Evolutionary conservation across 1,284 basidiomycete species (phyloP), one percentile per base, ranked within the genome.

Genomic region (Ustilago trichophora): DNA sequence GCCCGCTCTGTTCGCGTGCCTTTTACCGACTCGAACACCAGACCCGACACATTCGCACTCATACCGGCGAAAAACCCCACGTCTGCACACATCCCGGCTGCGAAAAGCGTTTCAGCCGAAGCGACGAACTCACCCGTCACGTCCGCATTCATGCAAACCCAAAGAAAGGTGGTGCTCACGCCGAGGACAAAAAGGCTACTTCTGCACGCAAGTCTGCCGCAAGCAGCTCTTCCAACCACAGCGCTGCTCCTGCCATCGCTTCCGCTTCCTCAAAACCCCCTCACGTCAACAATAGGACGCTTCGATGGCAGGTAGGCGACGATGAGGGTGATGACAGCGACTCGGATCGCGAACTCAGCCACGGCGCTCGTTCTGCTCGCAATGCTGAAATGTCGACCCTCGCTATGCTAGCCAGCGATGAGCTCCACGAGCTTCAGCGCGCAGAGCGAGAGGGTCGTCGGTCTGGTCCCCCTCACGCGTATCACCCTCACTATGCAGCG

Each of bases 1-100:
- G 78, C 43, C 77, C 78, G 6, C 66, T 80, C 43, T 80, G 78
- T 50, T 71, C 77, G 15, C 70, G 78, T 18, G 78, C 78, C 15
- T 80, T 80, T 46, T 79, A 80, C 45, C 74, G 78, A 40, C 65
- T 78, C 40, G 77, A 78, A 55, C 75, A 79, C 45, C 82, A 98
- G 91, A 98, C 94, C 18, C 90, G 95, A 55, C 95, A 98, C 82
- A 95, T 98, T 53, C 90, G 95, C 55, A 98, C 94, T 0, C 95
- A 98, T 82, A 98, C 95, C 0, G 95, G 95, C 73, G 95, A 98
- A 83, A 97, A 96, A 80, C 95, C 95, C 1, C 97, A 97, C 80
- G 87, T 88, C 27, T 98, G 95, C 86, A 90, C 88, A 1, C 92
- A 91, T 82, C 89, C 92, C 1, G 88, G 89, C n/a, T 98, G 95